Evolutionary conservation across 805 yeast genomes (phyloP).

Genomic region (Ogataea paradorogensis): DNA sequence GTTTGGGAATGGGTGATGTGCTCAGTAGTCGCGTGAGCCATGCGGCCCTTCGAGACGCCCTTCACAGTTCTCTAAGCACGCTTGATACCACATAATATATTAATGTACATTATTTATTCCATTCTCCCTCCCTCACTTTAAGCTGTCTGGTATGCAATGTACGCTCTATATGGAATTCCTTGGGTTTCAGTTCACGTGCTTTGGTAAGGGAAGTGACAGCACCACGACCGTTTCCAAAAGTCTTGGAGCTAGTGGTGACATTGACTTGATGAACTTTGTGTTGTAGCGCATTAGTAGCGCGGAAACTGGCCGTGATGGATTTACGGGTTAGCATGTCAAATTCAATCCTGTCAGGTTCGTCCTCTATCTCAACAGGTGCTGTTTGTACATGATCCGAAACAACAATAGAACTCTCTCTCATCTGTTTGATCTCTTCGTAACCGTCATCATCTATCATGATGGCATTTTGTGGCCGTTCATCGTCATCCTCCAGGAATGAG

Average conservation of each 20-base stretch:
- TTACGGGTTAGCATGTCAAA: slow-evolving; percentile 25
- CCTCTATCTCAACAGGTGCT: slow-evolving; percentile 2
- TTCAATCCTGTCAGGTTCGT: slow-evolving; percentile 8
- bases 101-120: slow-evolving; percentile 1
- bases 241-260: slow-evolving; percentile 29
- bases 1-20: slow-evolving; percentile 35
- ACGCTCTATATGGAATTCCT: slow-evolving; percentile 21
- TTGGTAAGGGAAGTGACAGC: slow-evolving; percentile 28
- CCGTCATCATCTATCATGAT: slow-evolving; percentile 38
- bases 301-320: slow-evolving; percentile 33
- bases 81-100: neutral
- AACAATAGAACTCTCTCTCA: slow-evolving; percentile 54
- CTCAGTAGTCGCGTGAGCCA: slow-evolving; percentile 42
- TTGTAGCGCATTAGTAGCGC: slow-evolving; percentile 2
- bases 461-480: slow-evolving; percentile 27
- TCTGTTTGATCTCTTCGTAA: slow-evolving; percentile 36
- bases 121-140: slow-evolving; percentile 9
- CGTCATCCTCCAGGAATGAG: slow-evolving; percentile 27
- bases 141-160: slow-evolving; percentile 12
- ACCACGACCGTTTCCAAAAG: slow-evolving; percentile 24
- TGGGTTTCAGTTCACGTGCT: slow-evolving; percentile 11
- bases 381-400: slow-evolving; percentile 36
- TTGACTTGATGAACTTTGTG: slow-evolving; percentile 28
- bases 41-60: slow-evolving; percentile 47
- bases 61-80: slow-evolving; percentile 25